phyloP scores from a whole-genome alignment of 345 rosid genomes.

The Euphorbia lathyris region DNA sequence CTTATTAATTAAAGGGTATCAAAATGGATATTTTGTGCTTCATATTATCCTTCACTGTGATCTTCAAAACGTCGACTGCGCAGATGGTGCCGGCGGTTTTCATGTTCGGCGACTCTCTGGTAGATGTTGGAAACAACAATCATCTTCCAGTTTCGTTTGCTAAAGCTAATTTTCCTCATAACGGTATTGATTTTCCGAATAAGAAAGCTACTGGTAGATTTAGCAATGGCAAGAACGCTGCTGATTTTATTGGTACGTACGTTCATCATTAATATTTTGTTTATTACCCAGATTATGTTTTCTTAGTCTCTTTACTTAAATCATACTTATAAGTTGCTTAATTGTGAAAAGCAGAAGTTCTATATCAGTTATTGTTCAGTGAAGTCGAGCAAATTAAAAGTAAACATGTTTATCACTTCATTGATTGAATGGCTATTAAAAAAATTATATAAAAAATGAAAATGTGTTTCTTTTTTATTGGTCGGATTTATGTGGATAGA shows the following conservation, averaged over 20 bases:
- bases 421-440: too few relatives aligned
- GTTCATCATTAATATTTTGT: too few relatives aligned
- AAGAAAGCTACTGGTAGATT: slow-evolving; percentile 54
- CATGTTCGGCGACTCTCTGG: slow-evolving; percentile 51
- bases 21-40: not conserved
- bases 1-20: not conserved
- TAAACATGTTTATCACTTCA: too few relatives aligned
- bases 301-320: too few relatives aligned
- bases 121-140: slow-evolving; percentile 58
- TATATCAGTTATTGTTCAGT: too few relatives aligned
- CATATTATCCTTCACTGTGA: not conserved
- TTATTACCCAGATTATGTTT: too few relatives aligned
- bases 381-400: too few relatives aligned
- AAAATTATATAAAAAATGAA: too few relatives aligned
- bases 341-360: too few relatives aligned
- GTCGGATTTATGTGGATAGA: too few relatives aligned
- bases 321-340: too few relatives aligned
- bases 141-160: slow-evolving; percentile 33
- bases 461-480: too few relatives aligned
- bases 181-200: slow-evolving; percentile 47
- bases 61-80: slow-evolving; percentile 11
- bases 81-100: slow-evolving; percentile 44
- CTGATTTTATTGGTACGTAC: slow-evolving; percentile 50
- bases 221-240: slow-evolving; percentile 56
- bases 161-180: slow-evolving; percentile 46